Evolutionary conservation across 1,139 yeast species (phyloP).

Genomic region (Suhomyces atakaporum): DNA sequence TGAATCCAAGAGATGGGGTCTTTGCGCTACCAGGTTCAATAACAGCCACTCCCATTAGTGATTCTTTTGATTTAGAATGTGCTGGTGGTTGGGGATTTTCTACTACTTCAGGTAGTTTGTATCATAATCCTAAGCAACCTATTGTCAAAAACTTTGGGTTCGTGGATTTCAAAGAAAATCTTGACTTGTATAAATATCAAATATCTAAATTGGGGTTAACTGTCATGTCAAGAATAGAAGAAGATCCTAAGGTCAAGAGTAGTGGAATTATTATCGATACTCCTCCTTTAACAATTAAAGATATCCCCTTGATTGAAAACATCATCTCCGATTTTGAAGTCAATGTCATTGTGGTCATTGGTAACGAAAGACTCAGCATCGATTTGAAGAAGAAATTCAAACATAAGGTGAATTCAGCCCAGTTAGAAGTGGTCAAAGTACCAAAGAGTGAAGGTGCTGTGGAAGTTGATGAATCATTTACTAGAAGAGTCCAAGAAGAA

Average conservation of each 20-base stretch:
- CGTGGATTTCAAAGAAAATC: conserved; percentile 58
- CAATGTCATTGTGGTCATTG: conserved; percentile 58
- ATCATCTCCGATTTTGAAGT: conserved; percentile 65
- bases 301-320: conserved; percentile 56
- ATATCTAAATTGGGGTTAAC: conserved; percentile 61
- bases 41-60: conserved; percentile 83
- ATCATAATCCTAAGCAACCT: conserved; percentile 85
- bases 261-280: conserved; percentile 81
- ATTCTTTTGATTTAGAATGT: conserved; percentile 75
- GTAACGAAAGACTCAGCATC: conserved; percentile 63
- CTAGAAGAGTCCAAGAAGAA: conserved; percentile 71
- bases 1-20: conserved; percentile 79
- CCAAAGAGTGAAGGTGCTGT: conserved; percentile 74
- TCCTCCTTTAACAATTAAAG: conserved; percentile 59
- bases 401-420: conserved; percentile 33
- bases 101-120: conserved; percentile 83
- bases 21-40: conserved; percentile 84
- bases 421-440: conserved; percentile 56
- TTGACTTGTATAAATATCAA: conserved; percentile 58
- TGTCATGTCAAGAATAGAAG: conserved; percentile 56
- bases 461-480: conserved; percentile 68
- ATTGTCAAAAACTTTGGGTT: conserved; percentile 79
- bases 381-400: conserved; percentile 62
- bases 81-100: conserved; percentile 78
- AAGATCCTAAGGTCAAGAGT: conserved; percentile 52